These are phyloP conservation scores for Leishmania martiniquensis DNA, from an alignment of 208 protist species.

Conservation along the genomic window DNA sequence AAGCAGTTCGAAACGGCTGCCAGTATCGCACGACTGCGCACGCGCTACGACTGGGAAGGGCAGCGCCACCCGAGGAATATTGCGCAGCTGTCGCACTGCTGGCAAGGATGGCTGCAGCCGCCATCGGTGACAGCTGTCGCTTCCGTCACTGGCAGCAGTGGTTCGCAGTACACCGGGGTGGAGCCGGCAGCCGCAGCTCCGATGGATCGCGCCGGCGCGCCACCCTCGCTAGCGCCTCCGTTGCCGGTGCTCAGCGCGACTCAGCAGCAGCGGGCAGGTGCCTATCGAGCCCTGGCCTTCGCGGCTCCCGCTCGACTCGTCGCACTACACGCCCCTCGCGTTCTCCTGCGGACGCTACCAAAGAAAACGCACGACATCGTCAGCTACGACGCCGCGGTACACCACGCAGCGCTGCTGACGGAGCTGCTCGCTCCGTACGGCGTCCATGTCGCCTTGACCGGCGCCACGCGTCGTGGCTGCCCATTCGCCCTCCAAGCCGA, in stretches of 20 bases:
- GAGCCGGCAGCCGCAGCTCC: not conserved
- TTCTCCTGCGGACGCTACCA: slow-evolving; percentile 27
- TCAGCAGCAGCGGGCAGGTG: not conserved
- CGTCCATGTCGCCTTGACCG: slow-evolving; percentile 46
- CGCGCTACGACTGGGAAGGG: slow-evolving; percentile 2
- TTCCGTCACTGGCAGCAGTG: not conserved
- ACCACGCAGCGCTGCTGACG: slow-evolving; percentile 40
- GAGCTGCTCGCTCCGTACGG: slow-evolving; percentile 47
- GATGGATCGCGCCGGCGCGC: not conserved
- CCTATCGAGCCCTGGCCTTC: not conserved
- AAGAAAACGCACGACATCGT: slow-evolving; percentile 37
- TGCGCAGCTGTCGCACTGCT: not conserved
- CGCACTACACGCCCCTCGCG: slow-evolving; percentile 40
- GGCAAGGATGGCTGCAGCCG: not conserved
- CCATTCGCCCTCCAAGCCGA: slow-evolving; percentile 36
- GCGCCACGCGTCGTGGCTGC: slow-evolving; percentile 50
- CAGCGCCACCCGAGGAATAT: not conserved
- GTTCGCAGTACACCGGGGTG: not conserved
- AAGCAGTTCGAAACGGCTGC: not conserved
- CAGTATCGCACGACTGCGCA: slow-evolving; percentile 3
- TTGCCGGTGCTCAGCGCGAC: not conserved
- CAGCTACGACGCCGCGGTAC: slow-evolving; percentile 58
- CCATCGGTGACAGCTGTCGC: not conserved
- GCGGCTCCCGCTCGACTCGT: slow-evolving; percentile 26
- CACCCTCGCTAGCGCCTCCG: not conserved